These are phyloP conservation scores for Paulinella micropora DNA, from an alignment of 78 protist species.

Conservation along the genomic window DNA sequence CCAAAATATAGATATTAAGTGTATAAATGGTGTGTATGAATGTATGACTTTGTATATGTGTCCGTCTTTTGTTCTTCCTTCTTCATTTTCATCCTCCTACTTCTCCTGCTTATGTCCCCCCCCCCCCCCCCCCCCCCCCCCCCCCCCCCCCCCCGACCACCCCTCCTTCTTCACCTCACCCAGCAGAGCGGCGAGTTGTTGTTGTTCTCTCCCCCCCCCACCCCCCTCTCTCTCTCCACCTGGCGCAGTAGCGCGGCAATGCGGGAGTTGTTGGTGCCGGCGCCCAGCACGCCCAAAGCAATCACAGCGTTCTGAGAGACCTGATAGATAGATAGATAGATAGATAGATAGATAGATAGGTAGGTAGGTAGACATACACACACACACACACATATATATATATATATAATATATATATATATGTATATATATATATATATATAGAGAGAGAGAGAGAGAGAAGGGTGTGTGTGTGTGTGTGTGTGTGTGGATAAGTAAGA, in stretches of 20 bases:
- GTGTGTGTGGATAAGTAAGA: neutral
- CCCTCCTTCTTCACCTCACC: too few relatives aligned
- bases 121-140: too few relatives aligned
- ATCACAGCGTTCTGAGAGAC: slow-evolving; percentile 56
- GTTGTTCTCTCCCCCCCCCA: too few relatives aligned
- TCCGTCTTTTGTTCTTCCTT: too few relatives aligned
- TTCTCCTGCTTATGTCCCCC: too few relatives aligned
- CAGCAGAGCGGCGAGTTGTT: slow-evolving; percentile 63
- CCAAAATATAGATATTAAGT: neutral
- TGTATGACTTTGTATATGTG: neutral
- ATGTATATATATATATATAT: neutral
- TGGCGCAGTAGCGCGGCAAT: slow-evolving; percentile 69
- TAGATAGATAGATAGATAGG: neutral
- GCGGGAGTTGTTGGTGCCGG: slow-evolving; percentile 91
- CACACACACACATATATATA: too few relatives aligned
- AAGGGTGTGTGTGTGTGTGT: too few relatives aligned
- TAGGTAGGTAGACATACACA: too few relatives aligned
- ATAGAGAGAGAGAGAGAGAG: too few relatives aligned
- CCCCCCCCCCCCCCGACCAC: too few relatives aligned
- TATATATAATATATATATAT: neutral
- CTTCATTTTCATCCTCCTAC: too few relatives aligned
- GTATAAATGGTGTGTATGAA: neutral
- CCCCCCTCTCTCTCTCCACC: too few relatives aligned
- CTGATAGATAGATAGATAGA: neutral
- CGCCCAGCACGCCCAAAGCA: slow-evolving; percentile 60